Conservation (phyloP, 1,139 yeast genomes). For the Kodamaea derodonti region DNA sequence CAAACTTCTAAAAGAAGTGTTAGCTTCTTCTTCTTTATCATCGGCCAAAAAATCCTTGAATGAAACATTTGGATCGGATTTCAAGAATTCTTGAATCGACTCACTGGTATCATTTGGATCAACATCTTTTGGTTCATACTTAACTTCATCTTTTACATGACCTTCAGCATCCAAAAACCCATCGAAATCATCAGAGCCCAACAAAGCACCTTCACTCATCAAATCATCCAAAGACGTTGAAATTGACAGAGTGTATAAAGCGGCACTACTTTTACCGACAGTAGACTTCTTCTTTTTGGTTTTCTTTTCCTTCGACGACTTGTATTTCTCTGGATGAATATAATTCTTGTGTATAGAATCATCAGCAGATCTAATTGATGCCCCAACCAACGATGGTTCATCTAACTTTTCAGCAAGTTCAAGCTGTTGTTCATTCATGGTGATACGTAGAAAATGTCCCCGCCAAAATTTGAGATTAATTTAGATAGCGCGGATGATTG, state of each 20-base stretch:
- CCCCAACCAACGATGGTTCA: slow-evolving; percentile 56
- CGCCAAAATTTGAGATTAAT: neutral
- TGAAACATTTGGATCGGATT: neutral
- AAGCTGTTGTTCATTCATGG: slow-evolving; percentile 55
- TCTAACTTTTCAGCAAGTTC: slow-evolving; percentile 52
- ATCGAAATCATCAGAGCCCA: slow-evolving; percentile 56
- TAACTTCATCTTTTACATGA: slow-evolving; percentile 44
- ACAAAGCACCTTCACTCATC: slow-evolving; percentile 56
- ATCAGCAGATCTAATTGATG: slow-evolving; percentile 51
- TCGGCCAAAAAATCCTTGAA: neutral
- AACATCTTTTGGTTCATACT: slow-evolving; percentile 15
- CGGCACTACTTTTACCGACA: slow-evolving; percentile 10
- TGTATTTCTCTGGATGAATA: slow-evolving; percentile 45
- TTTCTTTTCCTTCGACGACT: slow-evolving; percentile 15
- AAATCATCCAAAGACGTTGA: slow-evolving; percentile 54
- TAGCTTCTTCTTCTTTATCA: slow-evolving; percentile 4
- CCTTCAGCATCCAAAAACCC: slow-evolving; percentile 51
- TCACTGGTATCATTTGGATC: slow-evolving; percentile 12
- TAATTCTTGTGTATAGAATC: slow-evolving; percentile 46
- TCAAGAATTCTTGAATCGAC: slow-evolving; percentile 8
- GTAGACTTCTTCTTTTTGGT: slow-evolving; percentile 13
- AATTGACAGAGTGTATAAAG: slow-evolving; percentile 20
- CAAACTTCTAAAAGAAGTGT: neutral
- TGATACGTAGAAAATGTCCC: slow-evolving; percentile 1
- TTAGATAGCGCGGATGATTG: neutral